Percentiles rank a stretch among this genome's conserved stretches.
These are phyloP conservation scores for Microsporum audouinii DNA, from an alignment of 2,329 filamentous ascomycete species.

Conservation along the genomic window DNA sequence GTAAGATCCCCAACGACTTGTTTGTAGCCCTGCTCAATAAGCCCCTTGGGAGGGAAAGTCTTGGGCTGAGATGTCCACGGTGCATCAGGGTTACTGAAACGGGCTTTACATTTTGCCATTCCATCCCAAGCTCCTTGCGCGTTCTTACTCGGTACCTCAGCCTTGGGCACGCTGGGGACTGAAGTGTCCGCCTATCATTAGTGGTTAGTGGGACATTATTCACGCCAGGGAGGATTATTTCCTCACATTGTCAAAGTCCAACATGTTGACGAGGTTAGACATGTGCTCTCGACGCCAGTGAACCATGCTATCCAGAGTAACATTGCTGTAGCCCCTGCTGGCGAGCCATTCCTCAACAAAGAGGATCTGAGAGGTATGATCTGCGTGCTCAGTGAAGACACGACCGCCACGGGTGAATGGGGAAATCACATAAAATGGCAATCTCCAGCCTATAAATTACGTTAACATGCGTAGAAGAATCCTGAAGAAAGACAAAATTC, in stretches of 20 bases:
- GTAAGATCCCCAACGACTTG: conserved; percentile 41
- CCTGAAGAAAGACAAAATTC: neutral
- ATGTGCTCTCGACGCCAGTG: conserved; percentile 39
- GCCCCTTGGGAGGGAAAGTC: conserved; percentile 25
- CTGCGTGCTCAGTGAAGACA: conserved; percentile 44
- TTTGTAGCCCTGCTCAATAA: conserved; percentile 45
- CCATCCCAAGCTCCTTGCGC: conserved; percentile 37
- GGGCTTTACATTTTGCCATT: conserved; percentile 34
- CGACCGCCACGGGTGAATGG: conserved; percentile 45
- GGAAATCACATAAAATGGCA: conserved; percentile 46
- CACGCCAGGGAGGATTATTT: neutral
- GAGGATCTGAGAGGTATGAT: conserved; percentile 46
- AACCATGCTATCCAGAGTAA: conserved; percentile 35
- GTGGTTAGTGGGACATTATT: neutral
- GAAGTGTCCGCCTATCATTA: conserved; percentile 36
- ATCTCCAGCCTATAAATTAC: conserved; percentile 32
- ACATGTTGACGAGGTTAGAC: conserved; percentile 39
- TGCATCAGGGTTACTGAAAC: conserved; percentile 33
- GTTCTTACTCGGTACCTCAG: conserved; percentile 35
- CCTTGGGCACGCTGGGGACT: conserved; percentile 38
- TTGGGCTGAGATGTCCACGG: conserved; percentile 38
- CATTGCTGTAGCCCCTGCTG: conserved; percentile 32
- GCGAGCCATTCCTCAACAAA: conserved; percentile 44
- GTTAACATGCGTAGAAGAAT: neutral
- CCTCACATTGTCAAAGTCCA: conserved; percentile 34